A percentile compares a stretch with the other conserved stretches of the same genome.
phyloP scores from a whole-genome alignment of 1,139 yeast species.

The Candida sp. region DNA sequence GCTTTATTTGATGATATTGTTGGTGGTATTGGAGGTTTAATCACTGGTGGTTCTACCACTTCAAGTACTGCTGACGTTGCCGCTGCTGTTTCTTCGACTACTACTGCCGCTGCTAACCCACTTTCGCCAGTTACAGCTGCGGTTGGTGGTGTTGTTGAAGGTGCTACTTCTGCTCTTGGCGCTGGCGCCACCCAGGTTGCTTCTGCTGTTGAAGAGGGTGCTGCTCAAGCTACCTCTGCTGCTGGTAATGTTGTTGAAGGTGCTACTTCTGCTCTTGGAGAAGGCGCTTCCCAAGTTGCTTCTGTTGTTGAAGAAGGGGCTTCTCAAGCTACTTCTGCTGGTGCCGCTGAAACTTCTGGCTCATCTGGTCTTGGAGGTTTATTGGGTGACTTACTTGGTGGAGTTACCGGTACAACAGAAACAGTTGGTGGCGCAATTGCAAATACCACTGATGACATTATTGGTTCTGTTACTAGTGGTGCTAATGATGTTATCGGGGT shows the following conservation, averaged over 20 bases:
- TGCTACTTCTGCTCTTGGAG: conserved; percentile 10
- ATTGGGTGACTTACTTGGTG: conserved; percentile 9
- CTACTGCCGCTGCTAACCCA: conserved; percentile 6
- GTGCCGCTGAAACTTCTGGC: not conserved
- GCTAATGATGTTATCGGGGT: conserved; percentile 5
- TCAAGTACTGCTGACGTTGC: conserved; percentile 9
- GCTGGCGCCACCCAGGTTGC: not conserved
- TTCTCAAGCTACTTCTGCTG: conserved; percentile 3
- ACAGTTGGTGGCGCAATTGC: conserved; percentile 8
- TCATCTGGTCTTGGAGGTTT: not conserved
- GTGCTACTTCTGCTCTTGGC: not conserved
- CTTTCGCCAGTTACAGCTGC: conserved; percentile 9
- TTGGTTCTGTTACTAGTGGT: conserved; percentile 10
- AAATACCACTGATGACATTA: conserved; percentile 9
- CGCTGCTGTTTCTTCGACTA: conserved; percentile 4
- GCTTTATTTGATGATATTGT: conserved; percentile 3
- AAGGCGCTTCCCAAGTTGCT: conserved; percentile 8
- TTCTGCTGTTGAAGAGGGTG: conserved; percentile 5
- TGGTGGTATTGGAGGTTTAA: conserved; percentile 5
- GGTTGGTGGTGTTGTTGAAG: conserved; percentile 6
- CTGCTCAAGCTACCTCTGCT: conserved; percentile 4
- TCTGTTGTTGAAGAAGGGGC: conserved; percentile 5
- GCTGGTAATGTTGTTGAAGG: conserved; percentile 6
- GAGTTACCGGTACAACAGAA: conserved; percentile 8
- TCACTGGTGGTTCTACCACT: conserved; percentile 3